phyloP scores from a whole-genome alignment of 495 filamentous ascomycete genomes.

The Hyaloscypha hepaticicola region DNA sequence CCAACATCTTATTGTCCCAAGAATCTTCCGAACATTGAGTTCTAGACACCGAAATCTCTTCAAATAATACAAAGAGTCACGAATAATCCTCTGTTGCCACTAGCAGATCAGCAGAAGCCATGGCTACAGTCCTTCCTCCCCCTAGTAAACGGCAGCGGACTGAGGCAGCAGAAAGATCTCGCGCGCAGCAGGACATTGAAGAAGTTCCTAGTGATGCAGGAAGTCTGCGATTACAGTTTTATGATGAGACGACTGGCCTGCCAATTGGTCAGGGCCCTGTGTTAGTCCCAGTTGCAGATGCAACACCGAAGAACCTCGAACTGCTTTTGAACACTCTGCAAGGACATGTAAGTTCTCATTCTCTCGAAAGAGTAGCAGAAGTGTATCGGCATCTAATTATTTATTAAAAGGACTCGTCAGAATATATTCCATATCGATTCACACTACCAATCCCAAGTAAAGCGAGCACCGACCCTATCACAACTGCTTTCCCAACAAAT shows the following conservation, averaged over 20 bases:
- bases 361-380: constrained; percentile 21
- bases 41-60: background rate
- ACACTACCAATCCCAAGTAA: constrained; percentile 31
- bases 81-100: background rate
- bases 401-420: constrained; percentile 31
- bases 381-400: constrained; percentile 39
- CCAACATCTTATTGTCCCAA: constrained; percentile 30
- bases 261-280: constrained; percentile 64
- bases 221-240: constrained; percentile 81
- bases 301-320: constrained; percentile 86
- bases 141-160: constrained; percentile 88
- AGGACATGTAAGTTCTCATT: constrained; percentile 58
- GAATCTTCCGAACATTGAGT: background rate
- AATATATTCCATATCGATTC: constrained; percentile 33
- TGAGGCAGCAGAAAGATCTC: constrained; percentile 68
- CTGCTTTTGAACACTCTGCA: constrained; percentile 82
- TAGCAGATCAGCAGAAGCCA: constrained; percentile 35
- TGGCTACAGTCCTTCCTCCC: constrained; percentile 88
- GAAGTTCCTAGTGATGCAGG: constrained; percentile 68
- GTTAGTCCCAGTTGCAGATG: constrained; percentile 80
- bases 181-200: constrained; percentile 74
- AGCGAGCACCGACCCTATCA: constrained; percentile 22
- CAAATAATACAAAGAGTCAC: background rate
- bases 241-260: constrained; percentile 73
- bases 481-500: constrained; percentile 56